These are phyloP conservation scores for Aspergillus spinulosporus DNA, from an alignment of 2,329 filamentous ascomycete species.

Conservation along the genomic window DNA sequence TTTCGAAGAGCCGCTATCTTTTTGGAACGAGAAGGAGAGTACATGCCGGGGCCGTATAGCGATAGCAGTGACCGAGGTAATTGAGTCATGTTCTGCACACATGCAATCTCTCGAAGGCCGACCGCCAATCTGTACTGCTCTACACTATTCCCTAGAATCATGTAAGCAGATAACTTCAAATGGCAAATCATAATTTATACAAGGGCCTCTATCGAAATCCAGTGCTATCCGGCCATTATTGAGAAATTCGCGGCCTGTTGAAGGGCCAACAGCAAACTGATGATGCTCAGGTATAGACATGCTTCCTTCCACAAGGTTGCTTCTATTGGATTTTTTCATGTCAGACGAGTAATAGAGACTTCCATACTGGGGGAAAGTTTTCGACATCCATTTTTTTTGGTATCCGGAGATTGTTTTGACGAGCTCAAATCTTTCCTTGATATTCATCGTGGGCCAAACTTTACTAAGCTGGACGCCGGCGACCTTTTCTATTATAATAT, in stretches of 20 bases:
- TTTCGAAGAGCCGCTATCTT: constrained; percentile 34
- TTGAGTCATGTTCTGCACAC: constrained; percentile 27
- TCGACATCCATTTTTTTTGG: constrained; percentile 33
- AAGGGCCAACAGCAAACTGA: constrained; percentile 42
- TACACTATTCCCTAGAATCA: constrained; percentile 28
- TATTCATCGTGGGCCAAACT: constrained; percentile 33
- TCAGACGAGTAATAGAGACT: constrained; percentile 35
- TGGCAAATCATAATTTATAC: constrained; percentile 1
- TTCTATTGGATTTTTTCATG: constrained; percentile 17
- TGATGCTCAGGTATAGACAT: constrained; percentile 14
- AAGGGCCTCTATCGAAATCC: constrained; percentile 18
- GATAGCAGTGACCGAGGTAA: constrained; percentile 34
- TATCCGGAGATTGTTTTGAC: constrained; percentile 29
- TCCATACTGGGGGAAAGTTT: constrained; percentile 29
- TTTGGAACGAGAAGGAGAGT: constrained; percentile 34
- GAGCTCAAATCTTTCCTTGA: constrained; percentile 28
- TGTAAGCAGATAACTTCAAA: constrained; percentile 10
- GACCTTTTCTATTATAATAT: constrained; percentile 23
- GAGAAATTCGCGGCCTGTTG: constrained; percentile 33
- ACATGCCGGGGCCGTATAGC: constrained; percentile 41
- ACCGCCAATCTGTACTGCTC: constrained; percentile 36
- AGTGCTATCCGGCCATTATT: constrained; percentile 32
- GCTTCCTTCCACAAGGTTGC: constrained; percentile 22
- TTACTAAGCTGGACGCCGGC: constrained; percentile 31
- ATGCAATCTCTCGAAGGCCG: constrained; percentile 35